Conservation (phyloP, 139 green algal species). For the Diplosphaera chodatii region DNA sequence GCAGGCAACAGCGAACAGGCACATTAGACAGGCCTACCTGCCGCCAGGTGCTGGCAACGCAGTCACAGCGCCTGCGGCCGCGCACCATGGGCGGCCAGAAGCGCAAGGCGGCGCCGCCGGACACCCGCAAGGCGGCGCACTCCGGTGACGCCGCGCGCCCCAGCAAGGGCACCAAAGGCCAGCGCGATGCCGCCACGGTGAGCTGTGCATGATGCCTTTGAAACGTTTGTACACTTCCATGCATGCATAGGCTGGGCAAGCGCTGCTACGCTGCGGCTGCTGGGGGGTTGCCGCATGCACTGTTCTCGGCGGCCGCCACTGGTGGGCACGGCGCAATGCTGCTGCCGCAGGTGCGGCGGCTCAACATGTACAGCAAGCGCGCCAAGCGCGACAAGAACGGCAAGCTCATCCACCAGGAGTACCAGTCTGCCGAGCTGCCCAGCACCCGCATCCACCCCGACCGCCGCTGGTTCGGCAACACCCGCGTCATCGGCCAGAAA, state of each 20-base stretch:
- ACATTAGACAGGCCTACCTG: too few relatives aligned
- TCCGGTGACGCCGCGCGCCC: slow-evolving; percentile 59
- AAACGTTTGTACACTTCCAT: too few relatives aligned
- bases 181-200: slow-evolving; percentile 72
- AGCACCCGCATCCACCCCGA: slow-evolving; percentile 94
- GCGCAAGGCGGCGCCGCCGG: slow-evolving; percentile 16
- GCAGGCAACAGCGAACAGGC: too few relatives aligned
- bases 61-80: too few relatives aligned
- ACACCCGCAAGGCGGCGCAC: slow-evolving; percentile 76
- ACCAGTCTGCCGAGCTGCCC: slow-evolving; percentile 93
- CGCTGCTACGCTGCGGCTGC: too few relatives aligned
- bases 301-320: too few relatives aligned
- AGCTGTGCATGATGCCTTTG: too few relatives aligned
- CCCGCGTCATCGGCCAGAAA: slow-evolving; percentile 92
- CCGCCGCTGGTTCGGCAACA: slow-evolving; percentile 96
- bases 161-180: slow-evolving; percentile 39
- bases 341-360: slow-evolving; percentile 70
- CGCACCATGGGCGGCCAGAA: not conserved
- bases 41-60: too few relatives aligned
- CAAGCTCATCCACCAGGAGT: slow-evolving; percentile 76
- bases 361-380: slow-evolving; percentile 95
- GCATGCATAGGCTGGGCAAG: too few relatives aligned
- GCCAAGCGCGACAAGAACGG: slow-evolving; percentile 86
- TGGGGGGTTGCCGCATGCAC: too few relatives aligned
- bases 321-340: too few relatives aligned